phyloP scores from a whole-genome alignment of 176 grass and related monocot genomes.

The Carex scoparia region DNA sequence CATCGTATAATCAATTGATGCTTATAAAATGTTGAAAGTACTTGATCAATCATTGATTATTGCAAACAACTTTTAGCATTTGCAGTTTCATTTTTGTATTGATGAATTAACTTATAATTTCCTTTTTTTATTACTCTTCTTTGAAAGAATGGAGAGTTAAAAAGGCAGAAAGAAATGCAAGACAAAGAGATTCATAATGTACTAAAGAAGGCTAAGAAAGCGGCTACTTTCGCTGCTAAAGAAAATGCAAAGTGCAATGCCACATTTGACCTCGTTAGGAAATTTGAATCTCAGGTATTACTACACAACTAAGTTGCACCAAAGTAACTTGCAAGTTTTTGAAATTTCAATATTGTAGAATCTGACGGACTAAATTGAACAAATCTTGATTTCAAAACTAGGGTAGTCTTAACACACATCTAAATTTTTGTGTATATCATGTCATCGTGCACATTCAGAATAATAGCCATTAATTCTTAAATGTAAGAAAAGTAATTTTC shows the following conservation, averaged over 20 bases:
- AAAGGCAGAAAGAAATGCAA: conserved; percentile 62
- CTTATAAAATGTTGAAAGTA: not conserved
- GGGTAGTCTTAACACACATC: not conserved
- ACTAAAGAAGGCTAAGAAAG: conserved; percentile 40
- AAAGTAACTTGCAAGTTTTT: not conserved
- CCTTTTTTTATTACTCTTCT: conserved; percentile 2
- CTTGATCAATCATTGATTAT: not conserved
- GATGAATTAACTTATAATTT: not conserved
- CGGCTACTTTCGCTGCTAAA: conserved; percentile 42
- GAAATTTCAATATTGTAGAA: not conserved
- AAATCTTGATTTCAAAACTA: not conserved
- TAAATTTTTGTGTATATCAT: not conserved
- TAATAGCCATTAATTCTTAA: too few species aligned
- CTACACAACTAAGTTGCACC: not conserved
- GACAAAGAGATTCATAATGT: conserved; percentile 46
- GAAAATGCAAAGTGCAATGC: conserved; percentile 48
- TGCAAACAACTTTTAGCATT: not conserved
- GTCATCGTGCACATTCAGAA: too few species aligned
- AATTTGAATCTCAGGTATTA: conserved; percentile 70
- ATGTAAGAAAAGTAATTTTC: too few species aligned
- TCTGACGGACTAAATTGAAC: not conserved
- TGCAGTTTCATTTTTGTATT: not conserved
- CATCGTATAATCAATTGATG: not conserved
- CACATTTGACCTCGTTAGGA: conserved; percentile 53
- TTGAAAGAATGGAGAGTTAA: conserved; percentile 50